Percentiles rank a stretch among this genome's conserved stretches.
These are phyloP conservation scores for Parathielavia hyrcaniae DNA, from an alignment of 495 filamentous ascomycete species.

Conservation along the genomic window DNA sequence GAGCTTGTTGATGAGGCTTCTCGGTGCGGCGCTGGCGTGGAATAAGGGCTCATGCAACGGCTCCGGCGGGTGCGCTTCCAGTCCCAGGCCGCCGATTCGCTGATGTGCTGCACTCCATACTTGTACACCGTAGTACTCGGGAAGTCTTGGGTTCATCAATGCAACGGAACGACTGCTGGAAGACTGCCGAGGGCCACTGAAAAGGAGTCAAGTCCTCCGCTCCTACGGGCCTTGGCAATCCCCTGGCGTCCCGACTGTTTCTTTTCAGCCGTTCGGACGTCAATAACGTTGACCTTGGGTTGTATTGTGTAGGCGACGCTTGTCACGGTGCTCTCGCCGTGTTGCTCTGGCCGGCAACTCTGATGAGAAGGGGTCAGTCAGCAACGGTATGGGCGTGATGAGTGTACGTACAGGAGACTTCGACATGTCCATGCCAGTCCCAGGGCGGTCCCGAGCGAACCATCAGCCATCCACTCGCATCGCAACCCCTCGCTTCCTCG, in stretches of 20 bases:
- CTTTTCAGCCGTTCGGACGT: slow-evolving; percentile 8
- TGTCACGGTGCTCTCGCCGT: neutral
- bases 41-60: slow-evolving; percentile 16
- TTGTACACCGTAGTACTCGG: neutral
- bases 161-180: slow-evolving; percentile 20
- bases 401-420: neutral
- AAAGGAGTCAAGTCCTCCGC: slow-evolving; percentile 8
- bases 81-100: slow-evolving; percentile 23
- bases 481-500: neutral
- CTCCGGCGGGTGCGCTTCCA: slow-evolving; percentile 13
- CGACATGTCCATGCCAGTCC: neutral
- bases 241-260: neutral
- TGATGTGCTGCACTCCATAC: neutral
- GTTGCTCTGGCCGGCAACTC: no score
- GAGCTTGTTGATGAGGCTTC: neutral
- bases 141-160: slow-evolving; percentile 16
- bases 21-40: neutral
- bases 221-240: slow-evolving; percentile 4
- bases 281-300: no score
- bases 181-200: slow-evolving; percentile 10
- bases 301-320: neutral
- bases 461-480: neutral
- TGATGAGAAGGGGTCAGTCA: neutral
- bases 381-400: no score
- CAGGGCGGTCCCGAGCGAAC: neutral